Evolutionary conservation across 768 basidiomycete species (phyloP), one percentile per base, ranked within the genome.

Genomic region (Boletus tomentosulus): DNA sequence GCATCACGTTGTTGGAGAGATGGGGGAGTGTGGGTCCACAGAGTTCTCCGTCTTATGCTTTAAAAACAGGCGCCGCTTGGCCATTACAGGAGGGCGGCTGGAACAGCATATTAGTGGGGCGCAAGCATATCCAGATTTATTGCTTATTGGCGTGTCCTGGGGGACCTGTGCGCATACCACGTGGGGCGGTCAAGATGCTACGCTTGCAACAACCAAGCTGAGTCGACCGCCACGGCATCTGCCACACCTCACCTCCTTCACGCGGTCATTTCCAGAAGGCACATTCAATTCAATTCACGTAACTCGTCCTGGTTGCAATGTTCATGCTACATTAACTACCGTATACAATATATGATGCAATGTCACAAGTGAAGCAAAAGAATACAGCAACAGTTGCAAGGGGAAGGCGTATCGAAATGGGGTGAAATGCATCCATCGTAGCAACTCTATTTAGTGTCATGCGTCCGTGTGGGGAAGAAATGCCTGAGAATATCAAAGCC

Each of bases 41-140:
- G 19, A 19, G 19, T 19, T 19, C 19, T 19, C 19, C 19, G 19
- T 19, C 19, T 19, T 19, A 19, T 19, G 52, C 57, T 68, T 67
- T 57, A 69, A 69, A 69, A 69, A 69, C 55, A 63, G 69, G 50
- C 55, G 50, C 41, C 69, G 59, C 64, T 66, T 68, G 65, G 53
- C 51, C 60, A 59, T 59, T 63, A 62, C 58, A 58, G 52, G 53
- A 37, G 42, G 35, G 54, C 55, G 46, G 41, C 45, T 55, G 51
- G 50, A 45, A 39, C 51, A 45, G 48, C 31, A 52, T 35, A 37
- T 45, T 37, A 37, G 50, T 28, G 66, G 54, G 58, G 63, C 51
- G 58, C 53, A 45, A 13, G 39, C 50, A 56, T 62, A 46, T 47
- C 58, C 63, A 38, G 57, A 58, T 65, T 55, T 65, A 62, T 63